Base-by-base conservation (phyloP, 2,329 filamentous ascomycete species). In the Knufia fluminis region DNA sequence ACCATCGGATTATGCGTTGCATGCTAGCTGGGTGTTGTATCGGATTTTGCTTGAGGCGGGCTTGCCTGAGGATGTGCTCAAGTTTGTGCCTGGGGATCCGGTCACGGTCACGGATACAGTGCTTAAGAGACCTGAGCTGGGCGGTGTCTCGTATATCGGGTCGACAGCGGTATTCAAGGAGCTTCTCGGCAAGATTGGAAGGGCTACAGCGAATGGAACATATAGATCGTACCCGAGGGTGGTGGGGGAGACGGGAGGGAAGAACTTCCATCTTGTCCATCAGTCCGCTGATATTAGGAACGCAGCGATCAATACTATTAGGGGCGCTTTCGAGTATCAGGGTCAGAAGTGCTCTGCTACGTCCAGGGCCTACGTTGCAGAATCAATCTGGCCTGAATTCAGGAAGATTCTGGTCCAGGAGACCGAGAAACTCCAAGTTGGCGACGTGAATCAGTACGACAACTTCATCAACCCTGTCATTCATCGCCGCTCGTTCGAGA, bases 381-480 rank as follows among this genome's bases (percentile, higher is more conserved):
- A 78, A 60, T 91, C 85, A 2, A 67, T 85, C 41, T 89, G 85
- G 79, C 76, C 83, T 8, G 71, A 82, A 54, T 87, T 91, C 70
- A 79, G 81, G 62, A 68, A 80, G 56, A 74, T 76, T 49, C 70
- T 94, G 2, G 72, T 81, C 10, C 66, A 74, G n/a, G 84, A 91
- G 67, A 82, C 80, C 6, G 71, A 80, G 61, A 77, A 78, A 52
- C 75, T 94, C 46, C 82, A 81, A 60, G 73, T 89, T 46, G 88
- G 88, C 49, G 72, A 76, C 49, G 83, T 86, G 41, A 77, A 79
- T 31, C 71, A 86, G 40, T 83, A 85, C 62, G 71, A 76, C 59
- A 87, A 89, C 72, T 94, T 94, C 71, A 80, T 90, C 61, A 87
- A 87, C 8, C 88, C 88, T 19, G 87, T 94, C 51, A 94, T 94